Base-by-base conservation (phyloP, 1,139 yeast species). In the Neolecta irregularis region DNA sequence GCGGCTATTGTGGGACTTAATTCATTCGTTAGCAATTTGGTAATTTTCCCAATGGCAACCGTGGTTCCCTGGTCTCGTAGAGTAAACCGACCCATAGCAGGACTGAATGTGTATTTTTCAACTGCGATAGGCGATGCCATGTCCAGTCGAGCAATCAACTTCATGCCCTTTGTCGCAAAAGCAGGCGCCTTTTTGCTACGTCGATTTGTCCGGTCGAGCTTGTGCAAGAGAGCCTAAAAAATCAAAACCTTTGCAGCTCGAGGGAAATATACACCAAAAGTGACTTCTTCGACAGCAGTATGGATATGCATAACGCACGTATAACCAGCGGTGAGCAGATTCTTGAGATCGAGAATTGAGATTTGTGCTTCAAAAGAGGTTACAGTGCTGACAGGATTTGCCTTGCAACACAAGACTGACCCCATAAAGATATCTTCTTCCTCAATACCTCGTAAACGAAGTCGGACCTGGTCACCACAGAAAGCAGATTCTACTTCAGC, bases 271-370 rank as follows among this genome's bases (percentile, higher is more conserved):
- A 20, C 74, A 36, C 75, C 67, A 54, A 88, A 72, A 30, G 69
- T 68, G 38, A 88, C 94, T 61, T 88, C 98, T 61, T 88, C 96
- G 52, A 88, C 81, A 38, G 98, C 96, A 34, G 98, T 81, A 64
- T 91, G 98, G 52, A 88, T 76, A 55, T 88, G 98, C 95, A 88
- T 85, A 41, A 88, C 95, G 69, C 98, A 88, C 8, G 94, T 74
- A 64, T 75, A 88, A 43, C 99, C 99, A 37, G 91, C 74, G 7
- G 98, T 80, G 54, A 88, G 67, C 53, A 88, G 85, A 13, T 93
- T 78, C 61, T 78, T 81, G 56, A 88, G 72, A 60, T 88, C 99
- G 42, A 91, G 93, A 61, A 88, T 80, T 41, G 96, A 96, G 46
- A 88, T 72, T 60, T 88, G 95, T 4, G 98, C 98, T 60, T 83